Percentiles rank a stretch among this genome's conserved stretches.
Evolutionary conservation across 2,329 filamentous ascomycete species (phyloP).

Genomic region (Sporothrix mexicana): DNA sequence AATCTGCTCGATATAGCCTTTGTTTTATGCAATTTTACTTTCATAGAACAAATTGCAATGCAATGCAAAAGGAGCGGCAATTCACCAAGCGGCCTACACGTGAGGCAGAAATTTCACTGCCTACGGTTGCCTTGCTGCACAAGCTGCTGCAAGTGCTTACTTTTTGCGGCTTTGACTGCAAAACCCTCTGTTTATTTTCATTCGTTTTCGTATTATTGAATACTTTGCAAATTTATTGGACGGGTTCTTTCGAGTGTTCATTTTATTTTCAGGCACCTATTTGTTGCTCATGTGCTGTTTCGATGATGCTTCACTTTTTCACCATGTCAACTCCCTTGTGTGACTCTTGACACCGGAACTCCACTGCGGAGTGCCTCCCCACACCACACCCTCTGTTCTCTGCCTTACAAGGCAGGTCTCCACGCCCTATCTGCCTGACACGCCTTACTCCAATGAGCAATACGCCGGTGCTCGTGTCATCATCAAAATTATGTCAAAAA

Average conservation of each 20-base stretch:
- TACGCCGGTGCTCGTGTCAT: neutral
- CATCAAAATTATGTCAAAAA: neutral
- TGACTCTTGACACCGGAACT: neutral
- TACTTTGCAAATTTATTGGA: too few species aligned
- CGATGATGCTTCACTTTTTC: neutral
- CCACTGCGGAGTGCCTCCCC: neutral
- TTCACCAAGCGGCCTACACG: too few species aligned
- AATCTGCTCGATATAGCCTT: too few species aligned
- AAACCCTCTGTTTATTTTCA: neutral
- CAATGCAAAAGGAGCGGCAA: too few species aligned
- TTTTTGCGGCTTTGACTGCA: neutral
- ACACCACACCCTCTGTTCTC: neutral
- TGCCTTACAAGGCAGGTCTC: conserved; percentile 18
- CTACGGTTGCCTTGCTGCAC: conserved; percentile 5
- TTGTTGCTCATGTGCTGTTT: neutral
- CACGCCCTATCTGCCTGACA: neutral
- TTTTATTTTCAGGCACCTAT: neutral
- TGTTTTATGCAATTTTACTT: neutral
- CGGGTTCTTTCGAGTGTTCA: too few species aligned
- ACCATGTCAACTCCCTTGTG: neutral
- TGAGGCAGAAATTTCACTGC: neutral
- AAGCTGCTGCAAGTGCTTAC: conserved; percentile 10
- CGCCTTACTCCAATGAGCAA: conserved; percentile 12
- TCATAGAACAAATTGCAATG: too few species aligned
- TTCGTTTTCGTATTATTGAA: too few species aligned